Conservation (phyloP, 2,329 filamentous ascomycete genomes). For the Talaromyces sp. region DNA sequence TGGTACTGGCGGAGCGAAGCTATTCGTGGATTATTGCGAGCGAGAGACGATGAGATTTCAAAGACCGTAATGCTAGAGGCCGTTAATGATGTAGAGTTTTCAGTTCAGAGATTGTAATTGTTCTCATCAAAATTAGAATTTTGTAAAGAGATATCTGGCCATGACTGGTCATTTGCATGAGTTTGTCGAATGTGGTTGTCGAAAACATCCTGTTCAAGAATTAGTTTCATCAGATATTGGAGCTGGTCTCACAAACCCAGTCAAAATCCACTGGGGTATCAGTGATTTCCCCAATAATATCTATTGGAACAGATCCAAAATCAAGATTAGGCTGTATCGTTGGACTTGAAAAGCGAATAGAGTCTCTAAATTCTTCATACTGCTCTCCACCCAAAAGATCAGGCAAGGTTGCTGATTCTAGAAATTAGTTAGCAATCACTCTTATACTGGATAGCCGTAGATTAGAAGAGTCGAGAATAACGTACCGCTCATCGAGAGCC, state of each 20-base stretch:
- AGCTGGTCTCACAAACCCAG: background rate
- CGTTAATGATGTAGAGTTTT: background rate
- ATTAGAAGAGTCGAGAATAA: no score
- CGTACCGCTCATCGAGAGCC: no score
- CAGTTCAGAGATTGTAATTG: background rate
- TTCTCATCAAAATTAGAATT: background rate
- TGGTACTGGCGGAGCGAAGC: slow-evolving; percentile 23
- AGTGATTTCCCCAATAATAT: background rate
- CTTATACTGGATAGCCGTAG: no score
- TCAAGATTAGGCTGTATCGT: background rate
- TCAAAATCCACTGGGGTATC: background rate
- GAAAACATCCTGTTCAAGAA: background rate
- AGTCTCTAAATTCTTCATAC: background rate
- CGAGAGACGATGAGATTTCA: slow-evolving; percentile 5
- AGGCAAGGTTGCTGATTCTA: no score
- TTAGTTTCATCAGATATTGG: background rate
- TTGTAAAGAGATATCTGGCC: background rate
- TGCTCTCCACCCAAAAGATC: background rate
- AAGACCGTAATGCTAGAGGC: background rate
- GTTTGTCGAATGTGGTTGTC: background rate
- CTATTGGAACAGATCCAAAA: background rate
- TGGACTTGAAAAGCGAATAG: background rate
- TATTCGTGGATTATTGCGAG: slow-evolving; percentile 37
- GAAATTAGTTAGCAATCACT: no score
- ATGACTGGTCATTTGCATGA: background rate